These are phyloP conservation scores for Phytophthora capsici DNA, from an alignment of 352 stramenopile genomes.

Conservation along the genomic window DNA sequence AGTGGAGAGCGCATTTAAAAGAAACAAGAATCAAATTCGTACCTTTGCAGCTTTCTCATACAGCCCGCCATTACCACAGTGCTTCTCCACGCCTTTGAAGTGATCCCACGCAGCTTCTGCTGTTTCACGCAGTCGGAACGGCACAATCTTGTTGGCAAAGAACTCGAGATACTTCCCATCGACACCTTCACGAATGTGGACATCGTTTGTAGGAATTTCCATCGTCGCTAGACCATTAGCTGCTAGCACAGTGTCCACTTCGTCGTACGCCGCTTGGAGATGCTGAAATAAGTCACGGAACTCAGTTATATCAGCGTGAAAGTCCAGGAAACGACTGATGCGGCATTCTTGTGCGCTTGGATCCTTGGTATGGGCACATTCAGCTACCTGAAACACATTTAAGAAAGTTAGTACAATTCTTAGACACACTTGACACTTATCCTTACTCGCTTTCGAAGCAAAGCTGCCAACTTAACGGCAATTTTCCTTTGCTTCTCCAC, in stretches of 20 bases:
- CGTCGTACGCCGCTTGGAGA: constrained; percentile 16
- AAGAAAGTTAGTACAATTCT: too few relatives aligned
- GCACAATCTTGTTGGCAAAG: constrained; percentile 30
- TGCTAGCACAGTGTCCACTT: constrained; percentile 22
- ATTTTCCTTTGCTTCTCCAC: constrained; percentile 49
- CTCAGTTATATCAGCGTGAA: constrained; percentile 2
- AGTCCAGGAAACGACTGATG: background rate
- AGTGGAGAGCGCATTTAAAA: too few relatives aligned
- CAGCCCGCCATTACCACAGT: constrained; percentile 20
- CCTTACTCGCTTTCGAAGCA: constrained; percentile 31
- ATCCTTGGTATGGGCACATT: constrained; percentile 1
- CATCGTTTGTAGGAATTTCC: constrained; percentile 5
- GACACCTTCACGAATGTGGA: constrained; percentile 24
- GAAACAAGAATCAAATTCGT: background rate
- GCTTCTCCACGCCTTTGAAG: constrained; percentile 26
- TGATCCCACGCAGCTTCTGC: constrained; percentile 25
- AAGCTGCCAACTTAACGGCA: constrained; percentile 34
- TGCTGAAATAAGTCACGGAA: constrained; percentile 25
- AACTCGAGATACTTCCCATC: constrained; percentile 32
- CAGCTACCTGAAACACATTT: constrained; percentile 1
- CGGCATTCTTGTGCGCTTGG: background rate
- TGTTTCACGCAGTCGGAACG: constrained; percentile 15
- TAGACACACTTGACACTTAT: background rate
- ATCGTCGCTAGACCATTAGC: constrained; percentile 17
- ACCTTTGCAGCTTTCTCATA: constrained; percentile 30